Percentiles rank a stretch among this genome's conserved stretches.
Conservation (phyloP, 75 land plant species). For the Pinus tabuliformis region DNA sequence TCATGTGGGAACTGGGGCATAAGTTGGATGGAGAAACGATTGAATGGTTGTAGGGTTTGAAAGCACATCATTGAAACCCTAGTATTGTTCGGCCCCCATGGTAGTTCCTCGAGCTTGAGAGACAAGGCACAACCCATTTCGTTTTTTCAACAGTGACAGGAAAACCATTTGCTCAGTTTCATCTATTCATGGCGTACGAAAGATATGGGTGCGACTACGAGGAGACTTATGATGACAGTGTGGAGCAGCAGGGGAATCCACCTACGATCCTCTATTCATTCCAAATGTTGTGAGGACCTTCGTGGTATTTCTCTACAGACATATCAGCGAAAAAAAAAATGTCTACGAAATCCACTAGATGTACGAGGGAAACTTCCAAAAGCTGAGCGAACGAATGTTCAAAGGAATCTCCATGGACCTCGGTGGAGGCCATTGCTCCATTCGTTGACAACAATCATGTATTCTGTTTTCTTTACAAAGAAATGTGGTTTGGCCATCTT, state of each 20-base stretch:
- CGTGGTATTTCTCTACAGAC: constrained; percentile 89
- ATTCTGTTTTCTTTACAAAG: constrained; percentile 83
- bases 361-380: constrained; percentile 90
- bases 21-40: constrained; percentile 97
- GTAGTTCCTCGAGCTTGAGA: too few relatives aligned
- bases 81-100: constrained; percentile 15
- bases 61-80: too few relatives aligned
- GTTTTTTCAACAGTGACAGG: too few relatives aligned
- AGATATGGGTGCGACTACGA: constrained; percentile 8
- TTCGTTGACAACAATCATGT: too few relatives aligned
- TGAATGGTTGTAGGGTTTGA: constrained; percentile 71
- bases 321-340: constrained; percentile 94
- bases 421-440: constrained; percentile 78
- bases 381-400: constrained; percentile 81
- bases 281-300: constrained; percentile 88
- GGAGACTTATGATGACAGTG: constrained; percentile 14
- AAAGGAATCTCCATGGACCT: constrained; percentile 83
- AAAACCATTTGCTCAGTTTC: too few relatives aligned
- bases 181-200: constrained; percentile 5
- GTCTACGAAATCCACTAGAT: constrained; percentile 97
- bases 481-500: constrained; percentile 92
- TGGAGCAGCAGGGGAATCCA: constrained; percentile 25
- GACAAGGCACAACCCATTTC: too few relatives aligned
- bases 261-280: constrained; percentile 75
- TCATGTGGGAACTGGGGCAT: constrained; percentile 88